Base-by-base conservation (phyloP, 805 yeast species). In the Vanderwaltozyma yarrowii region DNA sequence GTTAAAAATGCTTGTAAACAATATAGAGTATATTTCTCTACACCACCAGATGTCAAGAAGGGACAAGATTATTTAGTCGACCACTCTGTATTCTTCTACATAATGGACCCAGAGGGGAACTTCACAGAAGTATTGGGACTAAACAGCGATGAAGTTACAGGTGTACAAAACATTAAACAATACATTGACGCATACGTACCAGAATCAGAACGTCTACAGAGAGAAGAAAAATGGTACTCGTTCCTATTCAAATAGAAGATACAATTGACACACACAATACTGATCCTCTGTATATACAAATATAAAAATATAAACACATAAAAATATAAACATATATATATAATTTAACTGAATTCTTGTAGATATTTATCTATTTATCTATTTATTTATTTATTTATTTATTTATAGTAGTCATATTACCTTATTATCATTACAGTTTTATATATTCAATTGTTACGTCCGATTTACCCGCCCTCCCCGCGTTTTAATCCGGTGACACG, bases 81-180 rank as follows among this genome's bases (percentile, higher is more conserved):
- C 58, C 98, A 92, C 62, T 89, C 97, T 3, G 87, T 92, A 42
- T 92, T 92, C 74, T 89, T 89, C 64, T 92, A 92, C 56, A 67
- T 92, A 51, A 89, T 92, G 96, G 97, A 92, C 58, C 88, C 95
- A n/a, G 96, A 92, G 58, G 98, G 97, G 34, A 77, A 85, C 55
- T 92, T 86, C 55, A 82, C 89, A 35, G 96, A 89, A 58, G 97
- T 92, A 6, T 68, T 89, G 48, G 98, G 98, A 38, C 78, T 95
- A 60, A 89, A 89, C 53, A 84, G 79, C 49, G 84, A 79, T 40
- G 88, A 87, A 19, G 70, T 68, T 16, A 78, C 79, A 44, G 95
- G 94, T 20, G 79, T 78, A 13, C 76, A 71, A 30, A 83, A 83
- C 62, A 83, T 92, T 46, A 71, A 72, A 48, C 76, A 76, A 42